A percentile compares a stretch with the other conserved stretches of the same genome.
Evolutionary conservation across 345 rosid genomes (phyloP).

Genomic region (Anacardium occidentale): DNA sequence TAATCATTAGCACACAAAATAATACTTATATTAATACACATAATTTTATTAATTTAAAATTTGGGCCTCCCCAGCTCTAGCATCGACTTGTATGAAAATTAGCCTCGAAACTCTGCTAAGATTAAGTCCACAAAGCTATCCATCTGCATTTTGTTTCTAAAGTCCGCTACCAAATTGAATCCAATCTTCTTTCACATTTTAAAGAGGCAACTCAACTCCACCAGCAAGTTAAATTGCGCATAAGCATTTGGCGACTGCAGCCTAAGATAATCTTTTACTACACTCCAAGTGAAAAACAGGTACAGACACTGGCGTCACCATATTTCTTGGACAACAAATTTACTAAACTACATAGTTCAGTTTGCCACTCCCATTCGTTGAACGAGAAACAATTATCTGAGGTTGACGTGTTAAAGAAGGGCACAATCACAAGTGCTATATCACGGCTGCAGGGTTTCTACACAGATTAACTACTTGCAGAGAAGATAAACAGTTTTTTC

Average conservation of each 20-base stretch:
- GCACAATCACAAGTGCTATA: conserved; percentile 26
- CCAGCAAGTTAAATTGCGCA: not conserved
- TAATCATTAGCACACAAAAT: no score
- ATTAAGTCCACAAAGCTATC: no score
- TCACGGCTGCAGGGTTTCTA: conserved; percentile 29
- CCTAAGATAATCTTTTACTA: not conserved
- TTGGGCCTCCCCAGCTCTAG: no score
- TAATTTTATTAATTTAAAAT: no score
- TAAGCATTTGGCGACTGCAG: not conserved
- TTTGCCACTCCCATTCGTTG: conserved; percentile 26
- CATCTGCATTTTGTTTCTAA: no score
- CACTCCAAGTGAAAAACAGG: not conserved
- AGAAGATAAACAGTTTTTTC: conserved; percentile 13
- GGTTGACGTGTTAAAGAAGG: conserved; percentile 16
- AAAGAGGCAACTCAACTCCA: not conserved
- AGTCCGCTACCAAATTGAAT: no score
- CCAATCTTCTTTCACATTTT: not conserved
- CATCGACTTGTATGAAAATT: no score
- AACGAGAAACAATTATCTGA: conserved; percentile 28
- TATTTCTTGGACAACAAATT: conserved; percentile 23
- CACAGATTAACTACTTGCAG: conserved; percentile 28
- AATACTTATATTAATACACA: no score
- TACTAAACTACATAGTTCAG: conserved; percentile 26
- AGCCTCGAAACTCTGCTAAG: no score
- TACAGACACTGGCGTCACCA: conserved; percentile 1